Evolutionary conservation across 2,329 filamentous ascomycete genomes (phyloP).

Genomic region (Penicillium sp.): DNA sequence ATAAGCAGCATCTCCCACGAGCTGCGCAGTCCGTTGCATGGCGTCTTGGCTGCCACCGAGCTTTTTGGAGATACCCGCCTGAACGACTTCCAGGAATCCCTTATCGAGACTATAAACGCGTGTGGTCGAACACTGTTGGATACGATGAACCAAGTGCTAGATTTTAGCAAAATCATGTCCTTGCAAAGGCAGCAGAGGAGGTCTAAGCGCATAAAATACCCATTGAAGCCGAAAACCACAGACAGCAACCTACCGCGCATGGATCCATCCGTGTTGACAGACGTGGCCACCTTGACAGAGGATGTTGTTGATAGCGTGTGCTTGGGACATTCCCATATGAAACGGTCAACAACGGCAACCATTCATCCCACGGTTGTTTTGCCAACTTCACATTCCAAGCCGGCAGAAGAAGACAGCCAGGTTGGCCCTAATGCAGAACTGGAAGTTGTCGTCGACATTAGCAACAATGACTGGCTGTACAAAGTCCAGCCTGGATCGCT

Average conservation of each 20-base stretch:
- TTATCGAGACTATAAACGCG: constrained; percentile 46
- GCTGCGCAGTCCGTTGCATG: constrained; percentile 45
- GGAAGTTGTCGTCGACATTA: background rate
- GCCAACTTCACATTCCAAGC: background rate
- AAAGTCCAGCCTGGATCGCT: constrained; percentile 22
- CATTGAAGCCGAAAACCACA: constrained; percentile 1
- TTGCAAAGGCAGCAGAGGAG: constrained; percentile 1
- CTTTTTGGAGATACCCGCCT: constrained; percentile 44
- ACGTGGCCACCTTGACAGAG: constrained; percentile 26
- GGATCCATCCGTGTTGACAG: constrained; percentile 7
- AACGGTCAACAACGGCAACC: background rate
- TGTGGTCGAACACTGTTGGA: constrained; percentile 50
- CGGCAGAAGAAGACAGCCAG: background rate
- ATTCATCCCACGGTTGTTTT: background rate
- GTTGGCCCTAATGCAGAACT: background rate
- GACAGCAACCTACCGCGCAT: background rate
- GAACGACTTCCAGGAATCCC: constrained; percentile 36
- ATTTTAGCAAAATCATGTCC: constrained; percentile 31
- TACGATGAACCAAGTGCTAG: constrained; percentile 37
- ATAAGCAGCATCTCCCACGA: constrained; percentile 51
- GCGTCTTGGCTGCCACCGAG: constrained; percentile 45
- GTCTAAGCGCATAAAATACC: constrained; percentile 1
- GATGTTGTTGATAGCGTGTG: constrained; percentile 25
- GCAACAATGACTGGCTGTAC: constrained; percentile 20
- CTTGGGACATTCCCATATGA: constrained; percentile 15